Evolutionary conservation across 805 yeast genomes (phyloP), one percentile per base, ranked within the genome.

Genomic region (Zygosaccharomyces lentus): DNA sequence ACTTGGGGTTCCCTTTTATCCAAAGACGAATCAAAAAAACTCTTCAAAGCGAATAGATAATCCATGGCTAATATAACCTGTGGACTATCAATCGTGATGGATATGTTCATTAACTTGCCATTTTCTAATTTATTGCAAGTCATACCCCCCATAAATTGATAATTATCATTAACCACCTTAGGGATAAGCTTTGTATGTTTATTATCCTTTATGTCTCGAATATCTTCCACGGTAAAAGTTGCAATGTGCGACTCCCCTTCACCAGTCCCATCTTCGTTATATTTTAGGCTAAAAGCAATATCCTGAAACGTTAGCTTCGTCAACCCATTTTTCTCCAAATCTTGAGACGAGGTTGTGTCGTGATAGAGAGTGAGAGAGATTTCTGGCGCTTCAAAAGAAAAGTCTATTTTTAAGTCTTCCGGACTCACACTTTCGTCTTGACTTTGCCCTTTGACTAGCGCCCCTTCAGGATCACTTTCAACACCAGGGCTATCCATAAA

Each of bases 131-230:
- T 78, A 41, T 67, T 72, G 0, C 81, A 71, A 0, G 66, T 55
- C 0, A 77, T 70, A 15, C 72, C 70, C 1, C 85, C 80, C 68
- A 77, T 70, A 50, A 93, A 82, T 59, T 93, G 98, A 54, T 84
- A 72, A 17, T 80, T 79, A 1, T 76, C 80, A 29, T 80, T 76
- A 7, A 73, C 66, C 2, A 77, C 73, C 21, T 78, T 77, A 1
- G 98, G 97, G 35, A 93, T 81, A 26, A 93, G 80, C 49, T 90
- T 84, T 0, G 84, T 76, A 66, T 87, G 91, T 54, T 78, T 79
- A 67, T 85, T 91, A 25, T 74, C 79, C 16, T 76, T 76, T 6
- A 68, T 67, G 19, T 66, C 63, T 53, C 98, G 73, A 3, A 81
- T 77, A 65, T 93, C 99, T 45, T 77, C 79, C 2, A 90, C 84